phyloP scores from a whole-genome alignment of 2,329 filamentous ascomycete species.

The Thyridium curvatum region DNA sequence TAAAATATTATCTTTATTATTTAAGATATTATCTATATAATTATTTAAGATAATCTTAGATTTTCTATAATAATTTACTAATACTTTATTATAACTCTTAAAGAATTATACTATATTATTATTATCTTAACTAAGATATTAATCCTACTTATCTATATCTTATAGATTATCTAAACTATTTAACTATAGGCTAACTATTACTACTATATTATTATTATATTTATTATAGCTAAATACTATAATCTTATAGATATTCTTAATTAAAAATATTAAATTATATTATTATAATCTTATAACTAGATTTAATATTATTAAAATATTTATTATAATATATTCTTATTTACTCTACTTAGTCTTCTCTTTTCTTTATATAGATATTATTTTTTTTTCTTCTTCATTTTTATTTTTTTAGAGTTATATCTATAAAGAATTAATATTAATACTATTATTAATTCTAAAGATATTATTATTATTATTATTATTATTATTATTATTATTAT shows the following conservation, averaged over 20 bases:
- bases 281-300: background rate
- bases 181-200: background rate
- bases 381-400: background rate
- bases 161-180: background rate
- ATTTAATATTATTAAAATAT: background rate
- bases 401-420: no score
- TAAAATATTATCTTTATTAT: background rate
- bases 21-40: background rate
- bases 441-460: no score
- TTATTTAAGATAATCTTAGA: background rate
- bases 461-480: no score
- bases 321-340: background rate
- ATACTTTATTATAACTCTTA: background rate
- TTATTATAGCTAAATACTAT: background rate
- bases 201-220: background rate
- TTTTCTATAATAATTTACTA: no score
- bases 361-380: background rate
- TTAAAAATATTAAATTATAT: no score
- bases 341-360: background rate
- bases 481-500: no score
- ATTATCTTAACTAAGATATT: no score
- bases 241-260: no score
- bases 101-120: background rate
- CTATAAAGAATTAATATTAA: no score
- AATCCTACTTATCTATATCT: no score